Conservation (phyloP, 495 filamentous ascomycete genomes). For the Aspergillus baeticus region DNA sequence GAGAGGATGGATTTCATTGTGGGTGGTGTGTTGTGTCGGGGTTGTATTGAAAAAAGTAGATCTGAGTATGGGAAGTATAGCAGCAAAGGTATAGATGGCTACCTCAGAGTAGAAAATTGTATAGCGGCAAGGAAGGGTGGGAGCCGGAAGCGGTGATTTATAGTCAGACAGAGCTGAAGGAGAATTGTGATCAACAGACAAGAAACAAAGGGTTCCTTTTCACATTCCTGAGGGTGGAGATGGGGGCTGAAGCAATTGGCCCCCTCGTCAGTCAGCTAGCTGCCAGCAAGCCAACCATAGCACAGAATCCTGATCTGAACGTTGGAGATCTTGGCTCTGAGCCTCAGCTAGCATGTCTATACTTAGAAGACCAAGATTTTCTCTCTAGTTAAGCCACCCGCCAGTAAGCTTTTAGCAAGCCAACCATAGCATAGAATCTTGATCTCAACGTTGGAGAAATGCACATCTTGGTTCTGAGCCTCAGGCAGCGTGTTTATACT, state of each 20-base stretch:
- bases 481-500: too few species aligned
- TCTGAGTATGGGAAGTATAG: too few species aligned
- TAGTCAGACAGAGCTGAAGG: not conserved
- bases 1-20: slow-evolving; percentile 1
- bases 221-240: not conserved
- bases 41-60: too few species aligned
- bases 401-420: not conserved
- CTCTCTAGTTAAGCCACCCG: too few species aligned
- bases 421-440: slow-evolving; percentile 1
- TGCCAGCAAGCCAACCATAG: not conserved
- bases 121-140: not conserved
- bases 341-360: not conserved
- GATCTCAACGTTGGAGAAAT: too few species aligned
- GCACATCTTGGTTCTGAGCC: too few species aligned
- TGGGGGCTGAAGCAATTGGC: too few species aligned
- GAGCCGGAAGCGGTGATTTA: not conserved
- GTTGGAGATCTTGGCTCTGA: too few species aligned
- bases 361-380: too few species aligned
- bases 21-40: not conserved
- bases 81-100: too few species aligned
- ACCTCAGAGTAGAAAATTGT: too few species aligned
- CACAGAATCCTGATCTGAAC: not conserved
- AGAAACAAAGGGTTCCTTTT: slow-evolving; percentile 1
- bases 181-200: not conserved
- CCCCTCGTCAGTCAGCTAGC: too few species aligned